Conservation (phyloP, 441 rosid species). For the Erysimum pusillum region DNA sequence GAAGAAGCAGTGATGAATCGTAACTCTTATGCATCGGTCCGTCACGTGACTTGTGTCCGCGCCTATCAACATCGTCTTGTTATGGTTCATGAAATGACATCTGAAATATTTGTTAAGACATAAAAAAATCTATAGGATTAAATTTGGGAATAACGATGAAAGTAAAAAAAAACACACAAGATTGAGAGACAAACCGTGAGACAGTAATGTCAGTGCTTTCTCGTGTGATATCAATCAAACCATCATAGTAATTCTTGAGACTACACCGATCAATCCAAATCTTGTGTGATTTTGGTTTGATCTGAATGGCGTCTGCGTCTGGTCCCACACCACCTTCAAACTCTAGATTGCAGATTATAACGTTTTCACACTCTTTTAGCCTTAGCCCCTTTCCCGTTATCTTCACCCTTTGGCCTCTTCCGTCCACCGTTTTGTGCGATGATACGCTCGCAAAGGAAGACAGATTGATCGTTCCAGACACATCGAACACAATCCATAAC, state of each 20-base stretch:
- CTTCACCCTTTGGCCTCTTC: slow-evolving; percentile 85
- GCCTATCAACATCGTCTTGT: slow-evolving; percentile 92
- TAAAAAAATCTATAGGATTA: background rate
- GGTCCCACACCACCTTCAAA: slow-evolving; percentile 88
- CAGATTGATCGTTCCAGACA: slow-evolving; percentile 80
- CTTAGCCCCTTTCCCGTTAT: slow-evolving; percentile 86
- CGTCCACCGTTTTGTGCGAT: slow-evolving; percentile 93
- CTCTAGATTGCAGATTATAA: slow-evolving; percentile 83
- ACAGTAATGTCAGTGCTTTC: slow-evolving; percentile 90
- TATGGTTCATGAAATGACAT: slow-evolving; percentile 80
- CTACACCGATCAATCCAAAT: slow-evolving; percentile 95
- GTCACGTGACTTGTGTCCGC: slow-evolving; percentile 77
- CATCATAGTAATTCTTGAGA: slow-evolving; percentile 85
- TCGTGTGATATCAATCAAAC: slow-evolving; percentile 90
- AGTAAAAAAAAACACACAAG: background rate
- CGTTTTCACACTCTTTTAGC: slow-evolving; percentile 82
- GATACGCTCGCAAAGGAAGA: slow-evolving; percentile 69
- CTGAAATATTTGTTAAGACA: slow-evolving; percentile 42
- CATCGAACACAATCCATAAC: slow-evolving; percentile 84
- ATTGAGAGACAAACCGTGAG: slow-evolving; percentile 64
- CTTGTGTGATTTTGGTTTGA: slow-evolving; percentile 83
- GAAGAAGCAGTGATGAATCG: slow-evolving; percentile 95
- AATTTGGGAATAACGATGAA: background rate
- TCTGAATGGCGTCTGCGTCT: slow-evolving; percentile 91
- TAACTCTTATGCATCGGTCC: slow-evolving; percentile 86